These are phyloP conservation scores for Volvox africanus DNA, from an alignment of 139 green algal species.

Conservation along the genomic window DNA sequence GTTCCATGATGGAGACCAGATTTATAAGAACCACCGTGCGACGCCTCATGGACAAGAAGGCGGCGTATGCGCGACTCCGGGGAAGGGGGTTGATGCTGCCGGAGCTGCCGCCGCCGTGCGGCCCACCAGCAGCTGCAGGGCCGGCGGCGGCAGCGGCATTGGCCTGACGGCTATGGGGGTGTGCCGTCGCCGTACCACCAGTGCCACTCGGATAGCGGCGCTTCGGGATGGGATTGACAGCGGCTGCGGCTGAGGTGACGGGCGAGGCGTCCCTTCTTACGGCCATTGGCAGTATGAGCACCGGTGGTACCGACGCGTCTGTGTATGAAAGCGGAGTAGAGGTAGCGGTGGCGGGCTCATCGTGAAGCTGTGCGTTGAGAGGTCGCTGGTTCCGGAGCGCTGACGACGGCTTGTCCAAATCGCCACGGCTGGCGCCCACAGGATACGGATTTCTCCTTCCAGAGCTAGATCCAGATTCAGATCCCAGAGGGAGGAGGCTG, in stretches of 20 bases:
- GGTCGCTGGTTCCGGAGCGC: too few relatives aligned
- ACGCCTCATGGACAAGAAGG: constrained; percentile 12
- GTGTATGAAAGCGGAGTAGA: too few relatives aligned
- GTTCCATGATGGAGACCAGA: constrained; percentile 45
- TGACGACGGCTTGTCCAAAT: too few relatives aligned
- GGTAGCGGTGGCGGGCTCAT: too few relatives aligned
- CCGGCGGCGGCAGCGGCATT: neutral
- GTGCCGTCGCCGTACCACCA: neutral
- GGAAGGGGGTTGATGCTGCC: neutral
- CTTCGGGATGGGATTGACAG: neutral
- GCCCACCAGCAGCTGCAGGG: neutral
- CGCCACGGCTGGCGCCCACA: too few relatives aligned
- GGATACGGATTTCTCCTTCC: too few relatives aligned
- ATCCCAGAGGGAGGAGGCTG: neutral
- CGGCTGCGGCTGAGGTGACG: neutral
- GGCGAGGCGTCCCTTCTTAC: neutral
- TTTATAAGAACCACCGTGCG: constrained; percentile 28
- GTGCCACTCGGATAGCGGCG: neutral
- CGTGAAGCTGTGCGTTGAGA: too few relatives aligned
- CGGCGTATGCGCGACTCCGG: neutral
- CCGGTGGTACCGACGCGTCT: too few relatives aligned
- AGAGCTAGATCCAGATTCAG: too few relatives aligned
- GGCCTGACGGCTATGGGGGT: neutral
- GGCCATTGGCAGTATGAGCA: too few relatives aligned
- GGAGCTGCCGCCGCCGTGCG: neutral